Base-by-base conservation (phyloP, 352 stramenopile genomes). In the Phytophthora idaei region DNA sequence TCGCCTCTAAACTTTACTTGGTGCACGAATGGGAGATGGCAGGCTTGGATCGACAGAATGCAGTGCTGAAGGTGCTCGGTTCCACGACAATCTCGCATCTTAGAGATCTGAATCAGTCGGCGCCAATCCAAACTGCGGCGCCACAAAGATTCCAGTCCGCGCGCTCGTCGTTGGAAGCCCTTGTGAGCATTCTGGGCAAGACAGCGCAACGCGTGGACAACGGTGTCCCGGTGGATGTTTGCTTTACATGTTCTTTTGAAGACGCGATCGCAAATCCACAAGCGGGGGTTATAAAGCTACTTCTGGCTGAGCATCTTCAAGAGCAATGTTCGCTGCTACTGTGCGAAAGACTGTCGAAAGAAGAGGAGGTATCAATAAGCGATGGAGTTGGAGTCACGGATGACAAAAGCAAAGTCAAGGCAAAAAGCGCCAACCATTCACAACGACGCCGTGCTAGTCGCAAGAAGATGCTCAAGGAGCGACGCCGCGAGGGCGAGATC, bases 291-390 rank as follows among this genome's bases (percentile, higher is more conserved):
- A 66, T 94, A 10, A 78, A 81, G 39, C 66, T 95, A 10, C 64
- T 95, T n/a, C 56, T 92, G 10, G 84, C 84, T 3, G 88, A 94
- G 55, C 59, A 90, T 21, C 49, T 95, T 12, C 88, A 95, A 66
- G 85, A 80, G 6, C 74, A 90, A 29, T 93, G 84, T 32, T 88
- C 85, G 2, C 45, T 78, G n/a, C 56, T 93, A 10, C 59, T 95
- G n/a, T 81, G 68, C 15, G 81, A 90, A 32, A 80, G 71, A 28
- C 31, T 93, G 14, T 69, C 70, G 5, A 74, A 67, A 15, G 78
- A 89, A 66, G 72, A 82, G 14, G 75, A 78, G 29, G 14, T n/a
- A 12, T 48, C 47, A 27, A 9, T 36, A 39, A 44, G 6, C 11
- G n/a, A 71, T 2, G 44, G 39, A 3, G 50, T 9, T 25, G 46